phyloP scores from a whole-genome alignment of 225 moss, liverwort and hornwort genomes.

The Ulota crispa region DNA sequence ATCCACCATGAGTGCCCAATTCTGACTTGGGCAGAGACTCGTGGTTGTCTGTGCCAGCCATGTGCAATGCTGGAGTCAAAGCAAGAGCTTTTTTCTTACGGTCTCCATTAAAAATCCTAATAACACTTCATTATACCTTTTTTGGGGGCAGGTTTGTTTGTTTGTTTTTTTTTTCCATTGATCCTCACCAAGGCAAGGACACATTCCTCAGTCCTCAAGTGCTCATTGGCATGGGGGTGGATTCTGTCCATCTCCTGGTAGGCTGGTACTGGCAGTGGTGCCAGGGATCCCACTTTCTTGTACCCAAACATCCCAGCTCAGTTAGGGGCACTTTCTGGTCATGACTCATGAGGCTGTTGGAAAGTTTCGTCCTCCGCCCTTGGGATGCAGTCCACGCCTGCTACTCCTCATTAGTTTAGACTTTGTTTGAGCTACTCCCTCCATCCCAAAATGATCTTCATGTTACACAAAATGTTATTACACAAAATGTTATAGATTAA shows the following conservation, averaged over 20 bases:
- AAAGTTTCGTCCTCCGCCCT: not conserved
- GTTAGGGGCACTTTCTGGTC: not conserved
- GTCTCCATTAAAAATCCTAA: no score
- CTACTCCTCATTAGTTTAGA: not conserved
- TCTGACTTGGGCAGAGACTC: no score
- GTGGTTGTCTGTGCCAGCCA: no score
- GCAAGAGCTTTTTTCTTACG: no score
- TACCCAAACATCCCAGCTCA: not conserved
- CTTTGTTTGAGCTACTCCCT: not conserved
- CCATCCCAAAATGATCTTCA: no score
- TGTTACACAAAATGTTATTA: no score
- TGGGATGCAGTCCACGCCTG: not conserved
- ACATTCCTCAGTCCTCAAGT: no score
- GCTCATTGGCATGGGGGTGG: not conserved
- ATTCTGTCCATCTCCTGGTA: not conserved
- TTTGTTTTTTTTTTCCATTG: not conserved
- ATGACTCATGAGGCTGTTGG: slow-evolving; percentile 25
- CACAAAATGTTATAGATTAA: no score
- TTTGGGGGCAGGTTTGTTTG: no score
- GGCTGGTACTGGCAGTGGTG: not conserved
- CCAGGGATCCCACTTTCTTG: not conserved
- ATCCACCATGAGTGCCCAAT: no score
- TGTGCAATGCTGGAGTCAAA: no score
- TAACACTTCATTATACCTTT: no score
- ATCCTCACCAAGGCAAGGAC: not conserved